Evolutionary conservation across 2,329 filamentous ascomycete genomes (phyloP), one percentile per base, ranked within the genome.

Genomic region (Apiospora phragmitis): DNA sequence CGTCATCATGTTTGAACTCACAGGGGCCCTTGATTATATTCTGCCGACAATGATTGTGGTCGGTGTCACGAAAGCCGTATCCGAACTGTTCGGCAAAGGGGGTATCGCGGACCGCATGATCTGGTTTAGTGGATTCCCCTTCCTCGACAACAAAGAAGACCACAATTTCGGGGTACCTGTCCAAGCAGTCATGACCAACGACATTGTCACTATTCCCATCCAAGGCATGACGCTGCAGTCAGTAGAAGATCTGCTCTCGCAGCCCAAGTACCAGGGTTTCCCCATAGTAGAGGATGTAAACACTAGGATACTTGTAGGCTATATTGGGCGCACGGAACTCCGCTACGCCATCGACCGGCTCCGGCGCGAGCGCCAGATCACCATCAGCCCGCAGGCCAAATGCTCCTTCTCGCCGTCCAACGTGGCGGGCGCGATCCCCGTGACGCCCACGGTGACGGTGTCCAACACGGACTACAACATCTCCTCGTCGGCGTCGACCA

Each of bases 1-100:
- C 2, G 96, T 99, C 77, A 99, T 99, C 81, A 98, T 99, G 96
- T 98, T 98, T 78, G 96, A 99, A 82, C 88, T 99, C 67, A 99
- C 96, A 0, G 96, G 96, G n/a, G 96, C 96, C 8, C 84, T 98
- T 72, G 97, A 95, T 1, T 99, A 99, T 79, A 98, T 99, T 74
- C 85, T 99, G 38, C 96, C 96, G 0, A 98, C 95, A 18, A 99
- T 99, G 96, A 98, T 99, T 76, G 96, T 98, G 0, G 96, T 98
- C 2, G 96, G 96, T 67, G 93, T 98, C 42, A 98, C 95, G 49
- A 99, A 99, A 84, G 93, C 93, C 18, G 93, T 99, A 65, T 91
- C 93, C 72, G 94, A 97, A 75, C 87, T 94, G 16, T 96, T 97
- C 78, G 94, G 94, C n/a, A 97, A 95, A 79, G 96, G 95, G 41